Percentiles rank a stretch among this genome's conserved stretches.
Evolutionary conservation across 352 stramenopile genomes (phyloP).

Genomic region (Phytophthora capsici): DNA sequence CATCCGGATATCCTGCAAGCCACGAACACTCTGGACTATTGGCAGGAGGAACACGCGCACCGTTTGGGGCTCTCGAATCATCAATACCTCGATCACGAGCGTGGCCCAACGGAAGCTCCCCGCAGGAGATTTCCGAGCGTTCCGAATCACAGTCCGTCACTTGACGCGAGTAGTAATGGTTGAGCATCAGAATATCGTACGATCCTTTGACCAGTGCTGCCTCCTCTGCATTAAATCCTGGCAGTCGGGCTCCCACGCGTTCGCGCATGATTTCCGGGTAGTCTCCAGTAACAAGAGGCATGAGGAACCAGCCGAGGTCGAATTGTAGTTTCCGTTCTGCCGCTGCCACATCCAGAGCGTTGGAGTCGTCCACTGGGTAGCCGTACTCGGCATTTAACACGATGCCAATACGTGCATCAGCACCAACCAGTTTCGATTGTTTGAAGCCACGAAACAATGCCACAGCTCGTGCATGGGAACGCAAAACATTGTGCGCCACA

Average conservation of each 20-base stretch:
- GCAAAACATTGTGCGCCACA: slow-evolving; percentile 90
- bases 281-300: slow-evolving; percentile 90
- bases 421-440: slow-evolving; percentile 23
- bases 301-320: slow-evolving; percentile 92
- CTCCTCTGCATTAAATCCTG: slow-evolving; percentile 86
- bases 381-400: slow-evolving; percentile 86
- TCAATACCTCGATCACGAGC: slow-evolving; percentile 60
- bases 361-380: slow-evolving; percentile 75
- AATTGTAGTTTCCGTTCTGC: slow-evolving; percentile 90
- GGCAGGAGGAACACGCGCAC: slow-evolving; percentile 43
- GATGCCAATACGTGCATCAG: slow-evolving; percentile 91
- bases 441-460: slow-evolving; percentile 87
- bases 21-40: slow-evolving; percentile 44
- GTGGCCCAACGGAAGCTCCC: slow-evolving; percentile 43
- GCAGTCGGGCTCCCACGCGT: slow-evolving; percentile 77
- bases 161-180: slow-evolving; percentile 86
- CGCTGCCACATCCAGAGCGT: slow-evolving; percentile 56
- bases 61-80: slow-evolving; percentile 54
- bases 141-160: slow-evolving; percentile 57
- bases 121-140: slow-evolving; percentile 42
- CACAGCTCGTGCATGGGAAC: slow-evolving; percentile 90
- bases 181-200: slow-evolving; percentile 95
- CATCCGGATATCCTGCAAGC: slow-evolving; percentile 53
- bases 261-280: slow-evolving; percentile 93
- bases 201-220: slow-evolving; percentile 78